Evolutionary conservation across 2,329 filamentous ascomycete genomes (phyloP).

Genomic region (Alternaria hordeiaustralica): DNA sequence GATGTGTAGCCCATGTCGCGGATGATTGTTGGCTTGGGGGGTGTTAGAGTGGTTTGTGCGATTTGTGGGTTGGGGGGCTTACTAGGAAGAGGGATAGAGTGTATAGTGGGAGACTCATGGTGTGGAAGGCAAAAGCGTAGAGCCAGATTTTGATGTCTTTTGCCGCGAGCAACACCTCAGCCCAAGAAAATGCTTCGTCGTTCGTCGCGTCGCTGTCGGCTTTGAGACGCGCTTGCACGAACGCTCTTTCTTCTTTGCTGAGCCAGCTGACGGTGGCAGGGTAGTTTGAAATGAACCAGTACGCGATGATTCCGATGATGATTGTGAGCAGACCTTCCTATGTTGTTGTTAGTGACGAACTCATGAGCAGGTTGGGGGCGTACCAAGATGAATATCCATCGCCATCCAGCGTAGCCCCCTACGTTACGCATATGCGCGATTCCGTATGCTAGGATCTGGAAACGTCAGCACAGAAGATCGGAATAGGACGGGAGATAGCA

Average conservation of each 20-base stretch:
- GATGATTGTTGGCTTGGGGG: conserved; percentile 60
- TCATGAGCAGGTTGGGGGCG: neutral
- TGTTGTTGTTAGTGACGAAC: conserved; percentile 12
- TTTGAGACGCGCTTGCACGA: conserved; percentile 68
- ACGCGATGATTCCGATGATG: conserved; percentile 40
- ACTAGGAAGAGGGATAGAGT: conserved; percentile 48
- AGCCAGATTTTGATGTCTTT: conserved; percentile 56
- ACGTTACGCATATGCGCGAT: conserved; percentile 68
- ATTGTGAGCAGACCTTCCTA: conserved; percentile 48
- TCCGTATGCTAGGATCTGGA: conserved; percentile 51
- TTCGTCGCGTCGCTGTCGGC: conserved; percentile 73
- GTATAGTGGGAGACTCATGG: conserved; percentile 65
- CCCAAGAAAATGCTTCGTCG: conserved; percentile 73
- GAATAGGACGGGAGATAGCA: no score
- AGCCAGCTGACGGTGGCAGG: conserved; percentile 66
- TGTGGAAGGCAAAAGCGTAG: conserved; percentile 75
- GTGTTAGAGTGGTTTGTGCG: neutral
- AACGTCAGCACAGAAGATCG: neutral
- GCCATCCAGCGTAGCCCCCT: conserved; percentile 52
- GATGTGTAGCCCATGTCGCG: conserved; percentile 52
- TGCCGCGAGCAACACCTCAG: conserved; percentile 67
- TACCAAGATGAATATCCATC: conserved; percentile 53
- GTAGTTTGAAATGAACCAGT: conserved; percentile 72
- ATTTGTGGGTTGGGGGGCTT: conserved; percentile 21
- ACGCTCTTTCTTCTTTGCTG: conserved; percentile 58